A percentile compares a stretch with the other conserved stretches of the same genome.
These are phyloP conservation scores for Hanseniaspora lindneri DNA, from an alignment of 805 yeast species.

Conservation along the genomic window DNA sequence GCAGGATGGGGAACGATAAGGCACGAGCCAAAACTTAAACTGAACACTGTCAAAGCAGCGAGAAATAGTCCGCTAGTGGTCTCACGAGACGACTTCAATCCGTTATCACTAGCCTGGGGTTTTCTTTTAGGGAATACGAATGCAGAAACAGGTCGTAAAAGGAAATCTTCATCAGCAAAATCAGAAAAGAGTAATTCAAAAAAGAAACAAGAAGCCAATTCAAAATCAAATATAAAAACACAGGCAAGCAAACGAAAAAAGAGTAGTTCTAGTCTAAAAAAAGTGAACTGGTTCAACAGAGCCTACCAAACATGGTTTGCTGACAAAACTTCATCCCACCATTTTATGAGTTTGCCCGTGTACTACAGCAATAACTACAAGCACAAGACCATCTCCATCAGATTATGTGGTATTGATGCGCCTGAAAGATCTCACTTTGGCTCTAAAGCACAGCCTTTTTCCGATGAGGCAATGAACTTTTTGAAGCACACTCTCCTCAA, in stretches of 20 bases:
- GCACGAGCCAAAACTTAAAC: slow-evolving; percentile 39
- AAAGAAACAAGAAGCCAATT: neutral
- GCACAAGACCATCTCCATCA: slow-evolving; percentile 53
- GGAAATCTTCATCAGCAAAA: too few relatives aligned
- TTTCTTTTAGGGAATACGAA: too few relatives aligned
- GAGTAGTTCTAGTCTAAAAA: too few relatives aligned
- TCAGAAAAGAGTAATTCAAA: too few relatives aligned
- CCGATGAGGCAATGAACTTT: slow-evolving; percentile 79
- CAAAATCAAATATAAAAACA: too few relatives aligned
- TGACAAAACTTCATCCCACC: slow-evolving; percentile 19
- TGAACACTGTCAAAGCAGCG: slow-evolving; percentile 25
- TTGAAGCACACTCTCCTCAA: slow-evolving; percentile 54
- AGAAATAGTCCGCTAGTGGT: neutral
- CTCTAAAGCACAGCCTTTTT: slow-evolving; percentile 75
- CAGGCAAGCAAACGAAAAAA: too few relatives aligned
- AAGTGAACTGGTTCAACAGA: neutral
- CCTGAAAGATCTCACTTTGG: slow-evolving; percentile 95
- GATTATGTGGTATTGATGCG: slow-evolving; percentile 91
- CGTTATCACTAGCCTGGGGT: neutral
- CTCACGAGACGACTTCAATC: neutral
- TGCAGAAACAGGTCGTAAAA: too few relatives aligned
- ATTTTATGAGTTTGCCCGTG: slow-evolving; percentile 23
- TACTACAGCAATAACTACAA: slow-evolving; percentile 26
- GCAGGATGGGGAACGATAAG: slow-evolving; percentile 95
- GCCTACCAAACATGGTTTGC: slow-evolving; percentile 6